These are phyloP conservation scores for Exophiala calicioides DNA, from an alignment of 2,329 filamentous ascomycete genomes.

Conservation along the genomic window DNA sequence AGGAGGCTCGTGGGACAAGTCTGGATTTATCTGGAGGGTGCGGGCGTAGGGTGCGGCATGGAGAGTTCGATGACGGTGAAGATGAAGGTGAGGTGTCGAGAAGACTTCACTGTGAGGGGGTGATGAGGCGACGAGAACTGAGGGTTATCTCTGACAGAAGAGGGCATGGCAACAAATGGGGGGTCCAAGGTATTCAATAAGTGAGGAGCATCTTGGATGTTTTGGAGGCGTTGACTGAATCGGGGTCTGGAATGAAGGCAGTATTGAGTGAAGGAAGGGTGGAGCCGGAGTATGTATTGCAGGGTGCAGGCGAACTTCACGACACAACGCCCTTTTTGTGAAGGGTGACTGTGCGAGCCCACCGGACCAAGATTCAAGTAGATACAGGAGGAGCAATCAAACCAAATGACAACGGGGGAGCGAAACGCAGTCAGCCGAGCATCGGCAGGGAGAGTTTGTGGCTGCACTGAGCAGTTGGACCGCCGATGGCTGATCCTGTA, in stretches of 20 bases:
- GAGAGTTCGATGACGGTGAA: conserved; percentile 4
- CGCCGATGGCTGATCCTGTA: conserved; percentile 25
- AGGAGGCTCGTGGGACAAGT: conserved; percentile 2
- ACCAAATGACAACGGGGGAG: conserved; percentile 21
- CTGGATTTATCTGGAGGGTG: conserved; percentile 8
- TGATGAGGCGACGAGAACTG: conserved; percentile 4
- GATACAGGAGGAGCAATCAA: conserved; percentile 21
- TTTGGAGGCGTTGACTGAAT: conserved; percentile 25
- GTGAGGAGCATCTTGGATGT: conserved; percentile 23
- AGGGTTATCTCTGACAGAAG: conserved; percentile 5
- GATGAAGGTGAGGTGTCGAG: not conserved
- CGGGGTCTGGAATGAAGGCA: conserved; percentile 26
- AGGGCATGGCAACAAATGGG: conserved; percentile 17
- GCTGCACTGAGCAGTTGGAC: conserved; percentile 25
- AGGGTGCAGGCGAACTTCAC: conserved; percentile 15
- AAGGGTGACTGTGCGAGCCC: conserved; percentile 21
- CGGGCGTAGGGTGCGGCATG: conserved; percentile 9
- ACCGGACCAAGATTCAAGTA: conserved; percentile 4
- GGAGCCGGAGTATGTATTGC: conserved; percentile 18
- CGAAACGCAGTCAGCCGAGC: conserved; percentile 29
- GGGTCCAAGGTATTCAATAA: conserved; percentile 17
- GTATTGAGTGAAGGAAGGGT: conserved; percentile 23
- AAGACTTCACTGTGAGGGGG: not conserved
- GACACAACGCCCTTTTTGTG: conserved; percentile 17
- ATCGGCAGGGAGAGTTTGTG: conserved; percentile 27